These are phyloP conservation scores for Aegilops speltoides DNA, from an alignment of 176 grass and related monocot genomes.

Conservation along the genomic window DNA sequence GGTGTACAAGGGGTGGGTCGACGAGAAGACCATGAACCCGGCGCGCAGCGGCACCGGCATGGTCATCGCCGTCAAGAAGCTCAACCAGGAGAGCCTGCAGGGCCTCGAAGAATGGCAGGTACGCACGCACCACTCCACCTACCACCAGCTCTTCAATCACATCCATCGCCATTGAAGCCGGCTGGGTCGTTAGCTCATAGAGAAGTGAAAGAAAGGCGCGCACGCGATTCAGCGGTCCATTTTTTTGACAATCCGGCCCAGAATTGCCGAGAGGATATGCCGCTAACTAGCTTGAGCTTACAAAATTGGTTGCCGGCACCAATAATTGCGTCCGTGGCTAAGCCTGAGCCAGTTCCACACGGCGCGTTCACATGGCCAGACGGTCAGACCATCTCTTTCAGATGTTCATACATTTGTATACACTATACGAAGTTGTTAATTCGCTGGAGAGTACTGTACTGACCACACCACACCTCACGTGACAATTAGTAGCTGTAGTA, in stretches of 20 bases:
- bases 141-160: no score
- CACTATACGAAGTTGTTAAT: neutral
- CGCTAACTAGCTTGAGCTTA: neutral
- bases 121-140: neutral
- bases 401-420: slow-evolving; percentile 19
- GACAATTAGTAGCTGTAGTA: neutral
- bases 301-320: neutral
- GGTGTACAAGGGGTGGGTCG: slow-evolving; percentile 85
- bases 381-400: slow-evolving; percentile 18
- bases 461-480: neutral
- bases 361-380: slow-evolving; percentile 31
- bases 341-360: neutral
- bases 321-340: neutral
- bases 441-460: neutral
- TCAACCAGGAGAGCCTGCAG: slow-evolving; percentile 75
- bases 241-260: neutral
- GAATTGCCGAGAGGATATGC: neutral
- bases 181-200: neutral
- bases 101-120: slow-evolving; percentile 85
- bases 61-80: slow-evolving; percentile 77
- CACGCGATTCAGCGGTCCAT: neutral
- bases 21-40: slow-evolving; percentile 65
- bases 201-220: neutral
- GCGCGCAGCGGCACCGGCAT: slow-evolving; percentile 53
- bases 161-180: neutral